Percentiles rank a stretch among this genome's conserved stretches.
phyloP scores from a whole-genome alignment of 2,329 filamentous ascomycete species.

The Curvularia spicifera region DNA sequence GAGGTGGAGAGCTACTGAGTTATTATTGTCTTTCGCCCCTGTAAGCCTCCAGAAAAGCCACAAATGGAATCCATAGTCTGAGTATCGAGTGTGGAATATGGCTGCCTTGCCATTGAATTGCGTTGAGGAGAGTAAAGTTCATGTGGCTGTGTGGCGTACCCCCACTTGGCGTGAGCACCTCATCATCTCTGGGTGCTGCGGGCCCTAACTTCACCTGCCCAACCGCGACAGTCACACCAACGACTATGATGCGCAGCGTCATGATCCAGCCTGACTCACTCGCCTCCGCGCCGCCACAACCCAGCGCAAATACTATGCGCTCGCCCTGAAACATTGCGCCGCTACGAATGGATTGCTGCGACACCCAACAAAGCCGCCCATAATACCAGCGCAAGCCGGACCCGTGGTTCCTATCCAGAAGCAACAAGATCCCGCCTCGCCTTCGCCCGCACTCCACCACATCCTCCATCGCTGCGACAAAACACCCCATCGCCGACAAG shows the following conservation, averaged over 20 bases:
- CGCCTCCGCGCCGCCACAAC: conserved; percentile 32
- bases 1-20: conserved; percentile 52
- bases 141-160: conserved; percentile 23
- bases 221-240: conserved; percentile 21
- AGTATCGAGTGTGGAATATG: neutral
- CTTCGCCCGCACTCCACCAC: conserved; percentile 11
- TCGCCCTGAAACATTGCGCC: conserved; percentile 35
- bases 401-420: conserved; percentile 19
- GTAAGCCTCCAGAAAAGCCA: neutral
- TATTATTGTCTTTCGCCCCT: neutral
- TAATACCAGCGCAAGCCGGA: conserved; percentile 17
- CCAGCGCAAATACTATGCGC: conserved; percentile 30
- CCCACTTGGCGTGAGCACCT: conserved; percentile 27
- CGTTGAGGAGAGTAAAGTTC: neutral
- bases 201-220: conserved; percentile 25
- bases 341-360: conserved; percentile 30
- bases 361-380: conserved; percentile 33
- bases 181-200: conserved; percentile 18
- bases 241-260: conserved; percentile 26
- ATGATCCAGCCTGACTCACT: conserved; percentile 30
- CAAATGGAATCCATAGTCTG: neutral
- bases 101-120: neutral
- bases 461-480: conserved; percentile 12
- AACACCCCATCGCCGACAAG: conserved; percentile 15
- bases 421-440: conserved; percentile 5